These are phyloP conservation scores for Didymella glomerata DNA, from an alignment of 2,329 filamentous ascomycete species.

Conservation along the genomic window DNA sequence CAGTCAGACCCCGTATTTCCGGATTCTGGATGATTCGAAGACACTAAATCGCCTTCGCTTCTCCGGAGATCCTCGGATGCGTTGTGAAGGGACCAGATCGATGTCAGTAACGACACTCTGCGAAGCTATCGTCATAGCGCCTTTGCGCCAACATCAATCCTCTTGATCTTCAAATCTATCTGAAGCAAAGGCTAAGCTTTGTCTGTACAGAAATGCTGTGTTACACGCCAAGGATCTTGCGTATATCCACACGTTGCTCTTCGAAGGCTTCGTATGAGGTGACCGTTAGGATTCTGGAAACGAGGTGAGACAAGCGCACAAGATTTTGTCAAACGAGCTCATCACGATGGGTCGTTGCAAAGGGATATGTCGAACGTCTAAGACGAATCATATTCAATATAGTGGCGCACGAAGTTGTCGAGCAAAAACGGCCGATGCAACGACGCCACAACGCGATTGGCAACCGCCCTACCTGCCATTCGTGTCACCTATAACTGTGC, in stretches of 20 bases:
- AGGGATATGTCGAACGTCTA: conserved; percentile 2
- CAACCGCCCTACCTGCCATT: conserved; percentile 7
- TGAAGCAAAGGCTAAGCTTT: conserved; percentile 6
- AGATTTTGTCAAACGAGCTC: conserved; percentile 14
- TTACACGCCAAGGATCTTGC: not conserved
- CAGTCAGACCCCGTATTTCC: not conserved
- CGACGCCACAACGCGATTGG: conserved; percentile 25
- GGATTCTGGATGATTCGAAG: not conserved
- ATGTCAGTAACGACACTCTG: conserved; percentile 1
- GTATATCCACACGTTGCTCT: conserved; percentile 5
- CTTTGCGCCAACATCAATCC: not conserved
- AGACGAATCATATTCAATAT: conserved; percentile 21
- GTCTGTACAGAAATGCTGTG: conserved; percentile 1
- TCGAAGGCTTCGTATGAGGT: conserved; percentile 1
- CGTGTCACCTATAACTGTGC: conserved; percentile 14
- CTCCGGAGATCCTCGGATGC: conserved; percentile 7
- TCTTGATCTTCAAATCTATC: not conserved
- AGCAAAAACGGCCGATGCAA: conserved; percentile 18
- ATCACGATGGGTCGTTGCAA: not conserved
- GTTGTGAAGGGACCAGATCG: not conserved
- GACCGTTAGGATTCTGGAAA: conserved; percentile 11
- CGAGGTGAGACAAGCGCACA: conserved; percentile 11
- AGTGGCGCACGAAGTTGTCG: conserved; percentile 19
- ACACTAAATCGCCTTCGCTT: not conserved
- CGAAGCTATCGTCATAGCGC: not conserved